Conservation (phyloP, 106 monocot genomes). For the Dioscorea zingiberensis region DNA sequence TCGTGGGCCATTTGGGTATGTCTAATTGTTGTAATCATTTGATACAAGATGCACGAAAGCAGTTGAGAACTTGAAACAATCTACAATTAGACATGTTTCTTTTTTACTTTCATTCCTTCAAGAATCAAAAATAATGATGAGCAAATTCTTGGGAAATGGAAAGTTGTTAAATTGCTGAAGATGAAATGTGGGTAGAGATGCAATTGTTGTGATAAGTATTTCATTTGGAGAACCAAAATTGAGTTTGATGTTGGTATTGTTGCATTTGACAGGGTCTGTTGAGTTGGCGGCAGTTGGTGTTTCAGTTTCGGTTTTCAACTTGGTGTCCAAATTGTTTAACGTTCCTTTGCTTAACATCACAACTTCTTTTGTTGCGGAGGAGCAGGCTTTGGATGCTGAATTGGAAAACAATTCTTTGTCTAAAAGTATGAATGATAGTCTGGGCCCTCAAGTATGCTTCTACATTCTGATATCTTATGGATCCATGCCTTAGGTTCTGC, state of each 20-base stretch:
- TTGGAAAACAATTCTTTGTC: constrained; percentile 1
- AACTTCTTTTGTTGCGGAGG: constrained; percentile 97
- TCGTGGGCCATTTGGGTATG: constrained; percentile 84
- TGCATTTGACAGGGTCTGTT: constrained; percentile 48
- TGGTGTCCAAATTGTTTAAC: constrained; percentile 88
- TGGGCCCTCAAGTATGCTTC: background rate
- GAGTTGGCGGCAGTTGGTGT: constrained; percentile 91
- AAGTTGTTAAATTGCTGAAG: background rate
- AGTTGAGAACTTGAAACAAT: background rate
- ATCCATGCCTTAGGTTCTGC: background rate
- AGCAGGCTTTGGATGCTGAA: constrained; percentile 42
- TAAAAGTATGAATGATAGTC: background rate
- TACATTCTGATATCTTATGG: background rate
- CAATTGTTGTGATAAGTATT: background rate
- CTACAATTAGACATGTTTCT: background rate
- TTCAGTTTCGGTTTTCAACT: constrained; percentile 86
- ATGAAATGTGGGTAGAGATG: background rate
- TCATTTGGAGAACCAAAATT: background rate
- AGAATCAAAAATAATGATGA: no score
- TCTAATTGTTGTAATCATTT: background rate
- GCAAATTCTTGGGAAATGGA: no score
- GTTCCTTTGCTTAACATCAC: constrained; percentile 90
- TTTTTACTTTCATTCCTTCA: background rate
- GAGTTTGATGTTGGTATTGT: background rate
- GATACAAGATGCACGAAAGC: no score